phyloP scores from a whole-genome alignment of 805 yeast species.

The Brettanomyces sp. region DNA sequence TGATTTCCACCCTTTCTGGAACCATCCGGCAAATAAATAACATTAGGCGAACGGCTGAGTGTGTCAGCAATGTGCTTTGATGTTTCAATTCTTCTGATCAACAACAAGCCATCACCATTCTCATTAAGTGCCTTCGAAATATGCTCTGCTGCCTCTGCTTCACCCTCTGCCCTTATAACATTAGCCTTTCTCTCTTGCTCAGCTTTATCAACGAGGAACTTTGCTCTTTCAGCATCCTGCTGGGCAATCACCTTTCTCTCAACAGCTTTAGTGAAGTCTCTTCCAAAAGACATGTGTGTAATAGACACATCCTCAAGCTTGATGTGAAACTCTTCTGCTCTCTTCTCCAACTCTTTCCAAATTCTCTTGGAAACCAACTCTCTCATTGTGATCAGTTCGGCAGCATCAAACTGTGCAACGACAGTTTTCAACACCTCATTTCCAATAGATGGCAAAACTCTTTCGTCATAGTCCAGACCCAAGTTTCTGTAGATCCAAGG shows the following conservation, averaged over 20 bases:
- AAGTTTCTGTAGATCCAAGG: slow-evolving; percentile 85
- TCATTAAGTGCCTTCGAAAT: slow-evolving; percentile 87
- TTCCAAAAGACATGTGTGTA: slow-evolving; percentile 95
- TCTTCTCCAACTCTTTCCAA: slow-evolving; percentile 69
- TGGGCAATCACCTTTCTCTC: slow-evolving; percentile 99
- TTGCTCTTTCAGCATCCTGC: slow-evolving; percentile 97
- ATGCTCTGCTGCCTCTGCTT: slow-evolving; percentile 95
- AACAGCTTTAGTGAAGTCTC: slow-evolving; percentile 95
- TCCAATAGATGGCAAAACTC: slow-evolving; percentile 95
- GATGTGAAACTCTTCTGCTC: slow-evolving; percentile 86
- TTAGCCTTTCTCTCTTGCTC: slow-evolving; percentile 95
- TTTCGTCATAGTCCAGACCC: slow-evolving; percentile 93
- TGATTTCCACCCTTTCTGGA: slow-evolving; percentile 34
- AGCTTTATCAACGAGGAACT: slow-evolving; percentile 86
- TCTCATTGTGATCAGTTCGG: slow-evolving; percentile 94
- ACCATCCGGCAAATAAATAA: slow-evolving; percentile 74
- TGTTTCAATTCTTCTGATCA: slow-evolving; percentile 93
- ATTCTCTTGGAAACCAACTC: slow-evolving; percentile 88
- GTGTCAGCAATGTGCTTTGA: slow-evolving; percentile 91
- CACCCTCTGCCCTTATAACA: slow-evolving; percentile 97
- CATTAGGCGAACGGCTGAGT: slow-evolving; percentile 72
- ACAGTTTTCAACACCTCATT: slow-evolving; percentile 95
- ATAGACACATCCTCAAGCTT: slow-evolving; percentile 93
- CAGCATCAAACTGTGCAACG: slow-evolving; percentile 98
- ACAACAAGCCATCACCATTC: slow-evolving; percentile 91